These are phyloP conservation scores for Nematodospora valgi DNA, from an alignment of 805 yeast genomes.

Conservation along the genomic window DNA sequence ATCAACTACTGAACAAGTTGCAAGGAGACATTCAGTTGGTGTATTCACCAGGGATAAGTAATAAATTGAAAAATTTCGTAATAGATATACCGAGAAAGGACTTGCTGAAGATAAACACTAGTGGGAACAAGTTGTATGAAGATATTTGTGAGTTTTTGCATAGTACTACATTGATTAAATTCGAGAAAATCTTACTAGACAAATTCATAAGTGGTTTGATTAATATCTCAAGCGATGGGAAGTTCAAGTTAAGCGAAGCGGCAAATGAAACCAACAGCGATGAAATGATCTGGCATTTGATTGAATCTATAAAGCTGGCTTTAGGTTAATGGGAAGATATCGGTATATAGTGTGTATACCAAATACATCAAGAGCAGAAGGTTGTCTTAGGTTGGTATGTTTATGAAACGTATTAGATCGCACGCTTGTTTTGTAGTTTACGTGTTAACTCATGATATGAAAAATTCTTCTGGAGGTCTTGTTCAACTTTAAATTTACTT, in stretches of 20 bases:
- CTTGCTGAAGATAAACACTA: constrained; percentile 5
- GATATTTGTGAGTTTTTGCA: constrained; percentile 19
- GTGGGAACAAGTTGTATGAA: constrained; percentile 11
- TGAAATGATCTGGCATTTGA: constrained; percentile 9
- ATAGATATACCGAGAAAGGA: constrained; percentile 22
- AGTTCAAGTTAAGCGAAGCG: constrained; percentile 14
- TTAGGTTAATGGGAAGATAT: no score
- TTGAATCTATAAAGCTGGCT: constrained; percentile 8
- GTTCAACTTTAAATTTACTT: background rate
- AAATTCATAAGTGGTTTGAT: constrained; percentile 18
- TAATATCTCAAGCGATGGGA: constrained; percentile 21
- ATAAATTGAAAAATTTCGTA: constrained; percentile 18
- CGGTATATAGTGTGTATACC: constrained; percentile 4
- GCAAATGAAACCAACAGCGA: background rate
- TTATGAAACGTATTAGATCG: background rate
- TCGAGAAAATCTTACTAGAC: constrained; percentile 17
- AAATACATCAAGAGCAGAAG: background rate
- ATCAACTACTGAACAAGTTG: constrained; percentile 6
- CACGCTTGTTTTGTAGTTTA: background rate
- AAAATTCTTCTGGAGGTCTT: constrained; percentile 1
- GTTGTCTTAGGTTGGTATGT: background rate
- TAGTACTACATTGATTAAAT: constrained; percentile 17
- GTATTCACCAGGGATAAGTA: constrained; percentile 9
- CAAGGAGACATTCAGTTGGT: constrained; percentile 6
- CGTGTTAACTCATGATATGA: constrained; percentile 3